Conservation (phyloP, 805 yeast genomes). For the Citeromyces matritensis region DNA sequence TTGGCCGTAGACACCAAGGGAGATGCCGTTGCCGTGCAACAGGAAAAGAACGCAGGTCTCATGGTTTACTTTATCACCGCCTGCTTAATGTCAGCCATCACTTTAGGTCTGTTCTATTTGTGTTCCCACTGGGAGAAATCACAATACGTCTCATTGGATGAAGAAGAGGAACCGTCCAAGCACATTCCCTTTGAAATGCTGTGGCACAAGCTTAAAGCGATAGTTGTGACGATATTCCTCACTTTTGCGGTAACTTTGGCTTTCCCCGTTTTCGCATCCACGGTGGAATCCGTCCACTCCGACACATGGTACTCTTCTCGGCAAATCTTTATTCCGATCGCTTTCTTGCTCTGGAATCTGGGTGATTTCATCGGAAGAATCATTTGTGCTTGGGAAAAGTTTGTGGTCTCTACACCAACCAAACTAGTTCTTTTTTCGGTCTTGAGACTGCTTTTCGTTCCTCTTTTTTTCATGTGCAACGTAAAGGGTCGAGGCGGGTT, state of each 20-base stretch:
- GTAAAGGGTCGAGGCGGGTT: constrained; percentile 24
- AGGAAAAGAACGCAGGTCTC: constrained; percentile 7
- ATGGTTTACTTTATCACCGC: constrained; percentile 20
- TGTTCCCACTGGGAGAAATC: constrained; percentile 9
- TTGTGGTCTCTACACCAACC: constrained; percentile 25
- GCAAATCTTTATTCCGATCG: constrained; percentile 55
- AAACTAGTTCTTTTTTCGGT: constrained; percentile 38
- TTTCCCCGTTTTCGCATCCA: constrained; percentile 85
- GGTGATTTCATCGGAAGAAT: constrained; percentile 81
- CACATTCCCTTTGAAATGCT: constrained; percentile 46
- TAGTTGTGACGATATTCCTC: constrained; percentile 56
- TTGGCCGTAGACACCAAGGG: constrained; percentile 11
- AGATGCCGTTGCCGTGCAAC: background rate
- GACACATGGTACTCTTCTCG: constrained; percentile 9
- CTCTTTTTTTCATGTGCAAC: constrained; percentile 60
- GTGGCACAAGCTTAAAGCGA: constrained; percentile 45
- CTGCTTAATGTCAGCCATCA: constrained; percentile 4
- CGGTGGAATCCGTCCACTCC: constrained; percentile 33
- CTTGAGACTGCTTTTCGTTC: constrained; percentile 44
- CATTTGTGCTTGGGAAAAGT: constrained; percentile 32
- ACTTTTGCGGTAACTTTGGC: constrained; percentile 62
- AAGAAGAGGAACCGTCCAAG: constrained; percentile 1
- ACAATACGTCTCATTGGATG: constrained; percentile 5
- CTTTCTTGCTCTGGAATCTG: constrained; percentile 74
- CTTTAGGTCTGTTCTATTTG: constrained; percentile 5